Evolutionary conservation across 768 basidiomycete species (phyloP).

Genomic region (Mycena venus): DNA sequence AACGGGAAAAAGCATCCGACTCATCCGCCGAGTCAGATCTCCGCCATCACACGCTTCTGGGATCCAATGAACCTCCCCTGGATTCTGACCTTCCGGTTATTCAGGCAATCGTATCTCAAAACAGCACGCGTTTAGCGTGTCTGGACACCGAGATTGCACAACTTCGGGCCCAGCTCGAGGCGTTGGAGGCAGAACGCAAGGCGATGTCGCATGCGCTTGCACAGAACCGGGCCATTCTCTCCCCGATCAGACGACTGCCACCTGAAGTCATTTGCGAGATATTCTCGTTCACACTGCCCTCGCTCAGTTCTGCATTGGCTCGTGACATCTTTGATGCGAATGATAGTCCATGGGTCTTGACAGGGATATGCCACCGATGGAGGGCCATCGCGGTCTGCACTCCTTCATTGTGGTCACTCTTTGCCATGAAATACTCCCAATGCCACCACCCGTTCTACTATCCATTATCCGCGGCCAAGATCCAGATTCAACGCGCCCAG

Average conservation of each 20-base stretch:
- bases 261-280: neutral
- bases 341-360: neutral
- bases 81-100: neutral
- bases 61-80: neutral
- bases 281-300: neutral
- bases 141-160: neutral
- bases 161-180: neutral
- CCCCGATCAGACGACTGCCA: neutral
- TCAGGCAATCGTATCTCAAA: neutral
- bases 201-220: neutral
- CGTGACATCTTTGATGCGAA: neutral
- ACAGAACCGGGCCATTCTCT: neutral
- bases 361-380: neutral
- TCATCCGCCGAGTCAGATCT: no score
- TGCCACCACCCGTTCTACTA: neutral
- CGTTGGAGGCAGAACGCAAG: neutral
- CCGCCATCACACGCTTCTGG: no score
- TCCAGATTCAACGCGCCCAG: neutral
- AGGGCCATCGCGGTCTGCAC: neutral
- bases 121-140: neutral
- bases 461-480: neutral
- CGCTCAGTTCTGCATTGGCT: neutral
- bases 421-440: neutral
- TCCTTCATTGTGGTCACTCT: neutral
- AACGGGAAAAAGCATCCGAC: no score